Percentiles rank a stretch among this genome's conserved stretches.
Conservation (phyloP, 169 alveolate species). For the Eimeria sp. region DNA sequence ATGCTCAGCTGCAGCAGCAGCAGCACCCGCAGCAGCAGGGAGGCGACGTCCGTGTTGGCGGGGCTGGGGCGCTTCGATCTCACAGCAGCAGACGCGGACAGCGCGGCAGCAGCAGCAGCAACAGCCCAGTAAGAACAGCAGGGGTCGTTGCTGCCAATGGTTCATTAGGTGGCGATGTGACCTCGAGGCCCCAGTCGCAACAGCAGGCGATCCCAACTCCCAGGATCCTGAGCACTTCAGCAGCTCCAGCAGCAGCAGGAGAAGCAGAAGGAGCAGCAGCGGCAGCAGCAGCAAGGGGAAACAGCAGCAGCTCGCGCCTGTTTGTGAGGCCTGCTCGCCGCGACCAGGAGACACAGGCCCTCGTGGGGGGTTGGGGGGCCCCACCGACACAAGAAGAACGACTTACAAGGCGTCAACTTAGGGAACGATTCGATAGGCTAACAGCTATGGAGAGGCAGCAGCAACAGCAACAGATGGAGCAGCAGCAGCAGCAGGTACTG, state of each 20-base stretch:
- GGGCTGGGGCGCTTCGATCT: not conserved
- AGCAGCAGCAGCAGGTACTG: too few relatives aligned
- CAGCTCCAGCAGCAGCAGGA: not conserved
- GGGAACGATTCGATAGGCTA: slow-evolving; percentile 19
- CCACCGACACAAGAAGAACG: not conserved
- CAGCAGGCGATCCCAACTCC: not conserved
- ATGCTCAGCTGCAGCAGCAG: not conserved
- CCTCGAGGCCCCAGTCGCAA: too few relatives aligned
- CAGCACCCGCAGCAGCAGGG: not conserved
- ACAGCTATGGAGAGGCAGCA: slow-evolving; percentile 8
- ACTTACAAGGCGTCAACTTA: not conserved
- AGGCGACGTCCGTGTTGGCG: not conserved
- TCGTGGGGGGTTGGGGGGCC: not conserved
- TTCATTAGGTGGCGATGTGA: too few relatives aligned
- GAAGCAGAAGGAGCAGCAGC: too few relatives aligned
- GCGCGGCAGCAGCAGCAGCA: not conserved
- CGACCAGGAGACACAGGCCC: slow-evolving; percentile 59
- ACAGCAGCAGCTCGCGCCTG: not conserved
- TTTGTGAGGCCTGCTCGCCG: not conserved
- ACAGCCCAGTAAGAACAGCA: too few relatives aligned
- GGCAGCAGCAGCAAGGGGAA: too few relatives aligned
- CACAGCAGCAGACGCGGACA: not conserved
- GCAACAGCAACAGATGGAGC: slow-evolving; percentile 6
- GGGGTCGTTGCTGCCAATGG: not conserved
- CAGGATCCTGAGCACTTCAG: too few relatives aligned